phyloP scores from a whole-genome alignment of 495 filamentous ascomycete genomes.

The Gamarada debralockiae region DNA sequence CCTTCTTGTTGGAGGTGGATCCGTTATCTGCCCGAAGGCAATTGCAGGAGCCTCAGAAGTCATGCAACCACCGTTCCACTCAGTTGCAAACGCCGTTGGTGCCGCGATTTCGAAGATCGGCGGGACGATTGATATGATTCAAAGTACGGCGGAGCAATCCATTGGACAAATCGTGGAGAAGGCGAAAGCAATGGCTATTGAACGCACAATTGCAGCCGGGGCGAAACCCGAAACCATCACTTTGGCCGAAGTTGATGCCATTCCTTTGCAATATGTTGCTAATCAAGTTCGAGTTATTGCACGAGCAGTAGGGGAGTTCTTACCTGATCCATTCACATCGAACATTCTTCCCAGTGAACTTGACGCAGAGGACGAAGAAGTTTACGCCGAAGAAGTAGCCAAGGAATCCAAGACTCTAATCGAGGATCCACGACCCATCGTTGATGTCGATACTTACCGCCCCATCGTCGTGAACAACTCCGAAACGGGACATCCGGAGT shows the following conservation, averaged over 20 bases:
- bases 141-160: conserved; percentile 32
- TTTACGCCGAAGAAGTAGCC: conserved; percentile 3
- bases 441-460: conserved; percentile 18
- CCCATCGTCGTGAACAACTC: conserved; percentile 16
- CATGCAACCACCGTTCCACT: conserved; percentile 31
- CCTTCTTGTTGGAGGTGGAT: conserved; percentile 40
- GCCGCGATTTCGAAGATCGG: conserved; percentile 51
- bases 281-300: conserved; percentile 22
- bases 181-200: conserved; percentile 34
- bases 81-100: conserved; percentile 55
- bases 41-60: conserved; percentile 32
- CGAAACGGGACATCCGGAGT: conserved; percentile 10
- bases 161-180: conserved; percentile 32
- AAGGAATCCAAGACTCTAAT: neutral
- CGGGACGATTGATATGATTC: conserved; percentile 43
- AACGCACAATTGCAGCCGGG: conserved; percentile 40
- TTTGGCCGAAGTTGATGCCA: conserved; percentile 40
- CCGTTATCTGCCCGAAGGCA: conserved; percentile 30
- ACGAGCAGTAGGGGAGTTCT: conserved; percentile 23
- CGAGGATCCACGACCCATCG: neutral
- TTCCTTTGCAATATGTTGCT: conserved; percentile 35
- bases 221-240: conserved; percentile 34
- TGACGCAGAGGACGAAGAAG: conserved; percentile 21
- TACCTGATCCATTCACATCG: neutral
- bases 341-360: neutral